phyloP scores from a whole-genome alignment of 192 early-diverging fungal genomes.

The Coemansia sp. region DNA sequence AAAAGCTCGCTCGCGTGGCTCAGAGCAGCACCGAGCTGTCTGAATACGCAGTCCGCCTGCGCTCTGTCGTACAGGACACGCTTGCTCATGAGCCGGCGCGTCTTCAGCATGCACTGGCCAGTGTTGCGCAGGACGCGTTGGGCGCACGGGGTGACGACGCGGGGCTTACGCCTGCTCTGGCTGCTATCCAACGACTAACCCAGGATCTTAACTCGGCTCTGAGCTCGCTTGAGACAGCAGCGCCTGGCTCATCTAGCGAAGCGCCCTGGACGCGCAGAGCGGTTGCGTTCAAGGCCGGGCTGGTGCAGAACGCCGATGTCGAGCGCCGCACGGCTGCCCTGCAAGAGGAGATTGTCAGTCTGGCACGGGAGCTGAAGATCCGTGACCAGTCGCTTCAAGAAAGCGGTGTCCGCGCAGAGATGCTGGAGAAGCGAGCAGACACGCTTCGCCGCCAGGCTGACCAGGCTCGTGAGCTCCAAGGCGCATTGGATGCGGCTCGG shows the following conservation, averaged over 20 bases:
- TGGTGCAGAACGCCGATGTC: constrained; percentile 79
- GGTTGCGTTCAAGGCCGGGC: constrained; percentile 76
- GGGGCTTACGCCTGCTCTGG: constrained; percentile 21
- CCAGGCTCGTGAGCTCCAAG: constrained; percentile 62
- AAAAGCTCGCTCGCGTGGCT: constrained; percentile 12
- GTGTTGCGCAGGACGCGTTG: constrained; percentile 45
- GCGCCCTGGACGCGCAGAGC: constrained; percentile 83
- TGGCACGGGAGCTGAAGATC: constrained; percentile 76
- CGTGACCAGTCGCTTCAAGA: constrained; percentile 86
- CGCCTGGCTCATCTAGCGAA: constrained; percentile 26
- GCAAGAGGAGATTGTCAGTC: constrained; percentile 75
- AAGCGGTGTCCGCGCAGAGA: constrained; percentile 68
- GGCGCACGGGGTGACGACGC: constrained; percentile 18
- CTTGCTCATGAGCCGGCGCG: constrained; percentile 14
- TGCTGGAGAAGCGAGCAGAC: constrained; percentile 81
- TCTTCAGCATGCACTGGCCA: constrained; percentile 21
- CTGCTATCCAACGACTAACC: constrained; percentile 23
- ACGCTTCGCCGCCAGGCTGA: constrained; percentile 68
- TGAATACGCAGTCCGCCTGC: constrained; percentile 21
- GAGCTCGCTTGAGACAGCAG: constrained; percentile 8
- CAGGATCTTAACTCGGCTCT: constrained; percentile 22
- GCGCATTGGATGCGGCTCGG: constrained; percentile 58
- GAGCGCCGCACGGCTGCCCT: constrained; percentile 74
- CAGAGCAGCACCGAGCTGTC: constrained; percentile 18
- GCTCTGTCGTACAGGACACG: constrained; percentile 21